Conservation (phyloP, 2,329 filamentous ascomycete genomes). For the Thielaviopsis ethacetica region DNA sequence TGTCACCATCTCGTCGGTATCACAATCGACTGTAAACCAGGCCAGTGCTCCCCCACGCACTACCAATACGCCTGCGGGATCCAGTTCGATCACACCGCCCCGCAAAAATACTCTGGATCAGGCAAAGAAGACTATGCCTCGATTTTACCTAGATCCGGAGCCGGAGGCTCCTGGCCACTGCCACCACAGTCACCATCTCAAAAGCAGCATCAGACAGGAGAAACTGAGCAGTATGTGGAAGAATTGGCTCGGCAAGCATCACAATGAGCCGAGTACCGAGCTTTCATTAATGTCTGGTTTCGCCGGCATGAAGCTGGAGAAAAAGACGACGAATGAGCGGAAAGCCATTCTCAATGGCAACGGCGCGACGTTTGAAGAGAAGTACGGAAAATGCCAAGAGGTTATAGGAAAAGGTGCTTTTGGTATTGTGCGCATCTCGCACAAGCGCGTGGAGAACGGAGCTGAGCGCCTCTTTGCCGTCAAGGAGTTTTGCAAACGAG, state of each 20-base stretch:
- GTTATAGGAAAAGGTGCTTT: slow-evolving; percentile 92
- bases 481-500: slow-evolving; percentile 90
- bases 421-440: slow-evolving; percentile 91
- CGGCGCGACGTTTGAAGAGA: slow-evolving; percentile 59
- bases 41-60: neutral
- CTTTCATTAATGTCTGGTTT: slow-evolving; percentile 87
- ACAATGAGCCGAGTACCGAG: slow-evolving; percentile 60
- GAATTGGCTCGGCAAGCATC: slow-evolving; percentile 70
- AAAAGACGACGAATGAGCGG: slow-evolving; percentile 11
- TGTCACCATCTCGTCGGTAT: slow-evolving; percentile 7
- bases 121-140: slow-evolving; percentile 7
- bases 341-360: slow-evolving; percentile 44
- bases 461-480: slow-evolving; percentile 90
- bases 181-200: slow-evolving; percentile 83
- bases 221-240: slow-evolving; percentile 88
- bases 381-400: slow-evolving; percentile 97
- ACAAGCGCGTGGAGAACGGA: slow-evolving; percentile 78
- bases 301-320: slow-evolving; percentile 61
- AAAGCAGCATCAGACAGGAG: slow-evolving; percentile 80
- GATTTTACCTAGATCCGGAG: slow-evolving; percentile 19
- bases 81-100: neutral
- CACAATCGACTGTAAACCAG: slow-evolving; percentile 1
- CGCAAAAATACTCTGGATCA: slow-evolving; percentile 7
- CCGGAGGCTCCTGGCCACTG: slow-evolving; percentile 53
- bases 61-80: slow-evolving; percentile 4